phyloP scores from a whole-genome alignment of 2,329 filamentous ascomycete species.

The Aspergillus floridensis region DNA sequence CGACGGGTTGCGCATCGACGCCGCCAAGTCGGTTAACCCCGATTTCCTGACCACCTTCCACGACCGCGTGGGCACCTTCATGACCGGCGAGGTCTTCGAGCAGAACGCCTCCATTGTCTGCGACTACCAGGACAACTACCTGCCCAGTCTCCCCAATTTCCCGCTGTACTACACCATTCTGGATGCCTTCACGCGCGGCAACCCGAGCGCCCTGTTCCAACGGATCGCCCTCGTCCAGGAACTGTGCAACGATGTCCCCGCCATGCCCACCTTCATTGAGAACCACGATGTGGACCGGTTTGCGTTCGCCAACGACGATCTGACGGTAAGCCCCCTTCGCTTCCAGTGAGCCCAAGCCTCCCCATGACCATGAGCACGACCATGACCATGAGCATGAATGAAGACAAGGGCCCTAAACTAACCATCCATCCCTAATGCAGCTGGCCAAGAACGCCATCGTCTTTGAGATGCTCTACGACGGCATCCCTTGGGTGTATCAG shows the following conservation, averaged over 20 bases:
- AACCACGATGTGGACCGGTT: constrained; percentile 61
- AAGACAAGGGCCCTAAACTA: not conserved
- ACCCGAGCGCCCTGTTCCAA: constrained; percentile 28
- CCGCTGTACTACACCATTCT: constrained; percentile 40
- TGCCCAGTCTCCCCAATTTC: constrained; percentile 50
- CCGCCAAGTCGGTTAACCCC: constrained; percentile 47
- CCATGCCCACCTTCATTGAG: constrained; percentile 55
- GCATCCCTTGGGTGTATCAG: constrained; percentile 64
- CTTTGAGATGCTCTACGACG: constrained; percentile 59
- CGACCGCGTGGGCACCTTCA: constrained; percentile 40
- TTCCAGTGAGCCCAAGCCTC: no score
- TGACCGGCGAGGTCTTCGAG: constrained; percentile 48
- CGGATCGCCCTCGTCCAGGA: constrained; percentile 25
- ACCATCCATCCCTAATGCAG: constrained; percentile 5
- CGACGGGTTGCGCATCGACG: constrained; percentile 54
- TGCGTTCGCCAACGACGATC: constrained; percentile 52
- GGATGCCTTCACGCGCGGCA: constrained; percentile 33
- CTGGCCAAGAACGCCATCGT: constrained; percentile 61
- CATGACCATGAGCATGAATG: no score
- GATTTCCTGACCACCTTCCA: constrained; percentile 43
- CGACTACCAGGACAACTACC: constrained; percentile 38
- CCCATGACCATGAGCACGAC: not conserved
- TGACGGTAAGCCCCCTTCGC: constrained; percentile 19
- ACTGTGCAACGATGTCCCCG: constrained; percentile 41
- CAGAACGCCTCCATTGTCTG: constrained; percentile 39